phyloP scores from a whole-genome alignment of 192 early-diverging fungal species.

The Geranomyces michiganensis region DNA sequence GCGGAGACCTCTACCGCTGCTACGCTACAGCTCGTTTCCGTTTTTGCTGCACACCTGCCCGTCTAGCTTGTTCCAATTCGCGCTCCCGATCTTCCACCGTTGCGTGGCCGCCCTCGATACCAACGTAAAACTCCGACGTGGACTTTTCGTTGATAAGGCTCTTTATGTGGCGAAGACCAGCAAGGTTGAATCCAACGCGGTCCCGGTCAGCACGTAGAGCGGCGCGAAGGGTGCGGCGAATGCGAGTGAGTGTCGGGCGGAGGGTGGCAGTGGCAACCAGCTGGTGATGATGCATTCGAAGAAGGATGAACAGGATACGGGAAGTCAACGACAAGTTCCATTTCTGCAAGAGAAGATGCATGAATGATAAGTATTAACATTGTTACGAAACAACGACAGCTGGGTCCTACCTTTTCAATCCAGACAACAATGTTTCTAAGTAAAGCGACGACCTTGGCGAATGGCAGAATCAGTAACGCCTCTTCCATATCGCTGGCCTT shows the following conservation, averaged over 20 bases:
- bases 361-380: background rate
- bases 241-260: slow-evolving; percentile 71
- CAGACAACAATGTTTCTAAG: slow-evolving; percentile 78
- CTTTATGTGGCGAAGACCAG: slow-evolving; percentile 61
- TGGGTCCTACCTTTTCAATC: slow-evolving; percentile 70
- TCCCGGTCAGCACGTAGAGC: slow-evolving; percentile 76
- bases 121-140: background rate
- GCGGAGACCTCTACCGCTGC: too few species aligned
- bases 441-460: slow-evolving; percentile 75
- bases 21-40: too few species aligned
- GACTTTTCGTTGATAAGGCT: background rate
- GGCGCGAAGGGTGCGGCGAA: slow-evolving; percentile 66
- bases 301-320: slow-evolving; percentile 82
- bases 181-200: slow-evolving; percentile 86
- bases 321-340: slow-evolving; percentile 80
- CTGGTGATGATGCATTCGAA: slow-evolving; percentile 88
- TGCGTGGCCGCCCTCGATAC: background rate
- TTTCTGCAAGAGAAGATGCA: slow-evolving; percentile 41
- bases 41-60: too few species aligned
- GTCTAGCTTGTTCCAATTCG: too few species aligned
- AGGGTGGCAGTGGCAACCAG: slow-evolving; percentile 80
- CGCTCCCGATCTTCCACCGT: too few species aligned
- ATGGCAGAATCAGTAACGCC: slow-evolving; percentile 86
- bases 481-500: slow-evolving; percentile 86
- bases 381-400: background rate